These are phyloP conservation scores for Candida nanaspora DNA, from an alignment of 805 yeast species.

Conservation along the genomic window DNA sequence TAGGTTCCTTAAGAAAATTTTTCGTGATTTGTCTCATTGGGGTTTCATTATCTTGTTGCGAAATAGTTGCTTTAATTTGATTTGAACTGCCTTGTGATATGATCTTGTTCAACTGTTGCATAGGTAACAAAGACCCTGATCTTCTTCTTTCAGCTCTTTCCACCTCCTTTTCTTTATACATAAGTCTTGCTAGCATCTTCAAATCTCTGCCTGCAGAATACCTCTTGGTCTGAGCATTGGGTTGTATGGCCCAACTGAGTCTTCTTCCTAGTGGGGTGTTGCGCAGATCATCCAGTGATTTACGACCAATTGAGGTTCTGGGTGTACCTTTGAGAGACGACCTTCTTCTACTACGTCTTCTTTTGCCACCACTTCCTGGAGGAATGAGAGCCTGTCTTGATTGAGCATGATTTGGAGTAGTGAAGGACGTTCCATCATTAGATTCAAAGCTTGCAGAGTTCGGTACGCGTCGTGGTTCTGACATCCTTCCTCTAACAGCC, in stretches of 20 bases:
- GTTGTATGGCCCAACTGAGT: conserved; percentile 1
- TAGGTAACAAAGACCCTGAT: background rate
- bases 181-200: conserved; percentile 21
- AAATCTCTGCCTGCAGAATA: conserved; percentile 27
- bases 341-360: background rate
- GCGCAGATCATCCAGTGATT: background rate
- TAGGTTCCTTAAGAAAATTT: background rate
- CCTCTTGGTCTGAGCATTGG: conserved; percentile 8
- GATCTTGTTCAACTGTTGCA: background rate
- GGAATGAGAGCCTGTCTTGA: background rate
- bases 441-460: no score
- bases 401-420: background rate
- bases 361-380: background rate
- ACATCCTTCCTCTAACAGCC: no score
- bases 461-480: no score
- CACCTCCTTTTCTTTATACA: conserved; percentile 17
- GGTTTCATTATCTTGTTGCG: background rate
- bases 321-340: conserved; percentile 3
- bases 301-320: conserved; percentile 9
- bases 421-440: no score
- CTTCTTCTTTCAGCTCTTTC: conserved; percentile 11
- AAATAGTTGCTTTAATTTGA: no score
- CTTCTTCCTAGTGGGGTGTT: background rate
- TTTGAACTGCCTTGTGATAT: no score
- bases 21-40: background rate